Base-by-base conservation (phyloP, 768 basidiomycete species). In the Collybia mongolica region DNA sequence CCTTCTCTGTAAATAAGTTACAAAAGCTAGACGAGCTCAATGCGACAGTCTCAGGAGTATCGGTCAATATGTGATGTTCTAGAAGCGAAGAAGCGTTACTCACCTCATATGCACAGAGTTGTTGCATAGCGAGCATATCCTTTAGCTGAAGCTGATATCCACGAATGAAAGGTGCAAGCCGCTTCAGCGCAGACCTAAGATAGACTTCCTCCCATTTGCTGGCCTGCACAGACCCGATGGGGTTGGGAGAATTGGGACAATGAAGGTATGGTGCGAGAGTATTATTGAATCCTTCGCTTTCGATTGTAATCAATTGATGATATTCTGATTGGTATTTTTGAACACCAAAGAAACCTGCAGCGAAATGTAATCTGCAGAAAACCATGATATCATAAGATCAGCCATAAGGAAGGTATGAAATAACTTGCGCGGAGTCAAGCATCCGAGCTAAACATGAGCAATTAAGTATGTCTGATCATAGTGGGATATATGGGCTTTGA, bases 21-120 rank as follows among this genome's bases (percentile, higher is more conserved):
- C 90, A 93, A 64, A 91, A 93, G 36, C 75, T 71, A 8, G 88
- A 90, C 59, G 82, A 90, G 0, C 88, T 88, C 5, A 91, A 80
- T 0, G 88, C 79, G 39, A 91, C 89, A 23, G 90, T 88, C 84
- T 89, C 44, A 32, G 7, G 5, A 32, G 32, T 32, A 32, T 12
- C 32, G 3, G 2, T 32, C n/a, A 35, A 9, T 24, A 37, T 26
- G 7, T 7, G 7, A 6, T 12, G 42, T 26, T 29, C 37, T 19
- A 26, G n/a, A n/a, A n/a, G n/a, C n/a, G n/a, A n/a, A n/a, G 7
- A 20, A 20, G 17, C 28, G 6, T 18, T n/a, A 55, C 49, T 1
- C 46, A 83, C 86, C 74, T 90, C 88, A 55, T 88, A 90, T 6
- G 86, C 84, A 57, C 88, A 90, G 54, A 82, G 67, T 60, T 82